Conservation (phyloP, 176 grass and related monocot genomes). For the Oryza glaberrima region DNA sequence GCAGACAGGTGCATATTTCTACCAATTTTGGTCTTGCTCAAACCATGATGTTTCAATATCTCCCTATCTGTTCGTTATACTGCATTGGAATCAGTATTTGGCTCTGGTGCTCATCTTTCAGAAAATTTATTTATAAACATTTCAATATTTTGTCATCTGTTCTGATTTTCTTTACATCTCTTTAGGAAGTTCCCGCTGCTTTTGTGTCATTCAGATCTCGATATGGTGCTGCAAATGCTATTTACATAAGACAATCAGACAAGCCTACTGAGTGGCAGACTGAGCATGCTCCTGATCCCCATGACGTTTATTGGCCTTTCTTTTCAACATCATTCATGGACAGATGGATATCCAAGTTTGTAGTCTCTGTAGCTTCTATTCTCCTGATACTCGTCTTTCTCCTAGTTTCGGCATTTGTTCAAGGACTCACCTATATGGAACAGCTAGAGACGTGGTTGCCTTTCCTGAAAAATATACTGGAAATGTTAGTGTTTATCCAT, state of each 20-base stretch:
- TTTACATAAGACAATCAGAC: constrained; percentile 75
- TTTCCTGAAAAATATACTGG: constrained; percentile 78
- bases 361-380: constrained; percentile 74
- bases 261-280: constrained; percentile 92
- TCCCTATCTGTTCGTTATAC: background rate
- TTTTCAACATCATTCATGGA: constrained; percentile 93
- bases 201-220: constrained; percentile 93
- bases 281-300: constrained; percentile 78
- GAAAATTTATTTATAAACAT: background rate
- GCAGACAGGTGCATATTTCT: constrained; percentile 57
- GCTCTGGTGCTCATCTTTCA: background rate
- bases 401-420: constrained; percentile 76
- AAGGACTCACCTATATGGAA: constrained; percentile 89
- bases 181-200: constrained; percentile 78
- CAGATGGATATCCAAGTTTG: constrained; percentile 92
- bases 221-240: constrained; percentile 67
- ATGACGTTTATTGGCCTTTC: constrained; percentile 91
- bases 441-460: constrained; percentile 86
- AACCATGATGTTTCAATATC: constrained; percentile 2
- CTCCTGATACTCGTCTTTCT: constrained; percentile 86
- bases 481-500: constrained; percentile 62
- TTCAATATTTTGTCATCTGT: constrained; percentile 23
- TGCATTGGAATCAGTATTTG: constrained; percentile 1
- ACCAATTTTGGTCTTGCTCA: background rate
- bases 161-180: constrained; percentile 24